Conservation (phyloP, 768 basidiomycete genomes). For the Russula emetica region DNA sequence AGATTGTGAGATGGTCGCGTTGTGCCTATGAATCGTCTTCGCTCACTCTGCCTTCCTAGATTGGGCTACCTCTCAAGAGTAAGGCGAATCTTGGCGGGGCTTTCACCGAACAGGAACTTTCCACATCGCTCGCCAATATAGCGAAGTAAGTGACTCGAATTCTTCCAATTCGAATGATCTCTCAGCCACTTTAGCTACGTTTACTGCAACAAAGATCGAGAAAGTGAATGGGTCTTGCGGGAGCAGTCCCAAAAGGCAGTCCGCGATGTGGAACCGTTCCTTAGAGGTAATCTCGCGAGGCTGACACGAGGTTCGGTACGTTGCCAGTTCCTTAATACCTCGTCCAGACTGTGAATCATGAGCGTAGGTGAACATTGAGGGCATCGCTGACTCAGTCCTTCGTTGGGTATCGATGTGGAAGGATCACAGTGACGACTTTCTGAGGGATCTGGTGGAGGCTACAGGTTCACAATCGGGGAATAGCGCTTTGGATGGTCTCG, state of each 20-base stretch:
- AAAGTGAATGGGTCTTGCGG: slow-evolving; percentile 36
- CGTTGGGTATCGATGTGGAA: slow-evolving; percentile 29
- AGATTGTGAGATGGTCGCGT: slow-evolving; percentile 44
- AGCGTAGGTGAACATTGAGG: slow-evolving; percentile 6
- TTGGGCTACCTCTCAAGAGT: slow-evolving; percentile 25
- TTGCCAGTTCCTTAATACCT: neutral
- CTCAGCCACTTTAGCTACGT: slow-evolving; percentile 35
- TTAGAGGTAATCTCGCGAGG: slow-evolving; percentile 26
- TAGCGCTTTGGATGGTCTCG: slow-evolving; percentile 37
- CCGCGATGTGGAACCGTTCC: slow-evolving; percentile 30
- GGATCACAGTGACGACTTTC: slow-evolving; percentile 21
- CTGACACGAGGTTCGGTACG: slow-evolving; percentile 16
- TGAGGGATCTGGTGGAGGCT: slow-evolving; percentile 28
- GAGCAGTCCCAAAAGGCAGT: slow-evolving; percentile 32
- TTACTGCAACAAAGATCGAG: slow-evolving; percentile 35
- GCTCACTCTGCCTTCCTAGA: slow-evolving; percentile 4
- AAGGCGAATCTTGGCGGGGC: slow-evolving; percentile 9
- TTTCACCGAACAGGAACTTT: slow-evolving; percentile 19
- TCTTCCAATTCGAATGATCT: neutral
- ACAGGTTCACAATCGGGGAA: slow-evolving; percentile 19
- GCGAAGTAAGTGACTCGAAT: slow-evolving; percentile 15
- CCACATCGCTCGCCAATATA: slow-evolving; percentile 8
- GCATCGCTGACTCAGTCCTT: slow-evolving; percentile 28
- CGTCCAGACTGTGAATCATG: neutral
- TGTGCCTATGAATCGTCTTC: neutral